Evolutionary conservation across 164 flowering plant genomes (phyloP), one percentile per base, ranked within the genome.

Genomic region (Stephania yunnanensis): DNA sequence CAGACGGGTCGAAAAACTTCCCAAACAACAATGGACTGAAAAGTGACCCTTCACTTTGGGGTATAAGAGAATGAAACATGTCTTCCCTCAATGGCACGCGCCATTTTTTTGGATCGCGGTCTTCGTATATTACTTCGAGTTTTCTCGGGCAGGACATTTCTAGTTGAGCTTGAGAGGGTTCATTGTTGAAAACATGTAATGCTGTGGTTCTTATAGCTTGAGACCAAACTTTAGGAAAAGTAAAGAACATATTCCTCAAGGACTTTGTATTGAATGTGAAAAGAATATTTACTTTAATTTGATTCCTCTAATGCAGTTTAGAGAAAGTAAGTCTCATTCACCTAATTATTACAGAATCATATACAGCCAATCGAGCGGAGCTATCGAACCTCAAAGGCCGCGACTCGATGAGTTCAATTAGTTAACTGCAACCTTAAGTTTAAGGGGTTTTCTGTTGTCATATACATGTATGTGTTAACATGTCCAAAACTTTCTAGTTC

Each of bases 1-100:
- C 99, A 10, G 97, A 88, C 44, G 97, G 99, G 79, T 95, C 97
- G 73, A 95, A 95, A 75, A 88, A 93, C 63, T 91, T 93, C 12
- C 93, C 95, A 73, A 90, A 95, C 83, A 92, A 74, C 69, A 89
- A 71, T 0, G 97, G 97, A 76, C 97, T 93, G 81, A 93, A 95
- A 68, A 93, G 53, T 5, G 95, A 91, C 3, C 97, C 93, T 10
- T 84, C 88, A 1, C 91, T 89, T 53, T 81, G 82, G 46, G 85
- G 71, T 29, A 86, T 61, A 69, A 91, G 82, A 15, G 80, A 78
- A 25, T 70, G 80, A 75, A 91, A 90, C 65, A 80, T 87, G 3
- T 94, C 91, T 81, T 94, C 96, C 31, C 81, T 82, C 66, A 94
- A 73, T 3, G 93, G 73, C 15, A 89, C 77, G 42, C 86, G 66